phyloP scores from a whole-genome alignment of 2,329 filamentous ascomycete genomes.

The Diaporthe sp. region DNA sequence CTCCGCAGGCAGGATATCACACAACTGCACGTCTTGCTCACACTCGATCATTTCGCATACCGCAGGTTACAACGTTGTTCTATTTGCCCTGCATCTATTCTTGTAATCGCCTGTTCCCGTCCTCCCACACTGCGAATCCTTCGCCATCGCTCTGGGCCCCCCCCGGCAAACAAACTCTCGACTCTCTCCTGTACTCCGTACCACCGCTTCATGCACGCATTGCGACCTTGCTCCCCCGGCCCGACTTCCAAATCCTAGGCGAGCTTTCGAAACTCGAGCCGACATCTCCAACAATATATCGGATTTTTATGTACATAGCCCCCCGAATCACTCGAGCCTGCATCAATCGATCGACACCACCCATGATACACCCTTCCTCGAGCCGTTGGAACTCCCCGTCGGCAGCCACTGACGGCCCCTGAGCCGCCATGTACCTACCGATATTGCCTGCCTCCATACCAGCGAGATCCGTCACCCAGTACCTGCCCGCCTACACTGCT shows the following conservation, averaged over 20 bases:
- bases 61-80: not conserved
- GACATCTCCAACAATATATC: not conserved
- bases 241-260: not conserved
- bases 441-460: slow-evolving; percentile 23
- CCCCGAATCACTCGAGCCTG: not conserved
- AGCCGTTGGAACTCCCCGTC: slow-evolving; percentile 28
- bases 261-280: not conserved
- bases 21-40: not conserved
- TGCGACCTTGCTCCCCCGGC: slow-evolving; percentile 1
- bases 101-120: not conserved
- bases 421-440: slow-evolving; percentile 34
- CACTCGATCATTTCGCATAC: not conserved
- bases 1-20: slow-evolving; percentile 2
- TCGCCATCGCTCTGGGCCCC: not conserved
- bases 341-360: not conserved
- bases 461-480: slow-evolving; percentile 29
- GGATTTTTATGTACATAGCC: not conserved
- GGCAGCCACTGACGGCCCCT: slow-evolving; percentile 30
- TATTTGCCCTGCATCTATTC: slow-evolving; percentile 10
- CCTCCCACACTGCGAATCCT: not conserved
- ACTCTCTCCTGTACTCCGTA: not conserved
- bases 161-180: not conserved
- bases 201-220: slow-evolving; percentile 17
- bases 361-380: slow-evolving; percentile 26
- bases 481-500: slow-evolving; percentile 34